A percentile compares a stretch with the other conserved stretches of the same genome.
Evolutionary conservation across 1,284 basidiomycete species (phyloP).

Genomic region (Stygiomarasmius scandens): DNA sequence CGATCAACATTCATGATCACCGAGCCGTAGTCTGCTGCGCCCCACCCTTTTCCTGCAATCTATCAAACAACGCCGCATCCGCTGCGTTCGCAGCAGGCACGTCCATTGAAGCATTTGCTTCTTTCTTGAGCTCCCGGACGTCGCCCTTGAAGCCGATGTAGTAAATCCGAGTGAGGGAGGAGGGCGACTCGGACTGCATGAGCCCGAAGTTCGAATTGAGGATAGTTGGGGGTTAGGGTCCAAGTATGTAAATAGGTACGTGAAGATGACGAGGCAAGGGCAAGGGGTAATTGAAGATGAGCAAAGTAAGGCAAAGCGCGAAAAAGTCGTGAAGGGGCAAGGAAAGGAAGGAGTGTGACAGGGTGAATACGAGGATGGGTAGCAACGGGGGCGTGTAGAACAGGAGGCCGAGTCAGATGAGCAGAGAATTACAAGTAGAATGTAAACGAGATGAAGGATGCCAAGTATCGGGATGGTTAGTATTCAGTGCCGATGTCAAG

Average conservation of each 20-base stretch:
- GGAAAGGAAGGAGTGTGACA: not conserved
- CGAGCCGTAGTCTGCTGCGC: constrained; percentile 59
- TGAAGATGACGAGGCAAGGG: not conserved
- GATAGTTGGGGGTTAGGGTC: no score
- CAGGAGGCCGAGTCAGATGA: not conserved
- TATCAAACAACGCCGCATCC: constrained; percentile 67
- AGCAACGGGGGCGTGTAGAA: constrained; percentile 2
- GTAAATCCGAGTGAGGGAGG: constrained; percentile 53
- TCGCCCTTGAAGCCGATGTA: constrained; percentile 85
- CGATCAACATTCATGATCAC: constrained; percentile 27
- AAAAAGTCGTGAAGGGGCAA: not conserved
- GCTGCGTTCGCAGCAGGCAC: constrained; percentile 72
- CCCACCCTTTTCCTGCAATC: constrained; percentile 56
- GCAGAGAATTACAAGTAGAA: not conserved
- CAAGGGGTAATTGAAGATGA: not conserved
- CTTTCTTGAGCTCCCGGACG: constrained; percentile 54
- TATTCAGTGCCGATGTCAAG: not conserved
- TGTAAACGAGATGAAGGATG: not conserved
- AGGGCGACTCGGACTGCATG: not conserved
- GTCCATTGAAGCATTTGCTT: constrained; percentile 63
- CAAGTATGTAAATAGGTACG: no score
- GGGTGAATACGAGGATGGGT: not conserved
- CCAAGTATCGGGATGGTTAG: not conserved
- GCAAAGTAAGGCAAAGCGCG: not conserved
- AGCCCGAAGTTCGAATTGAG: no score